phyloP scores from a whole-genome alignment of 2,329 filamentous ascomycete genomes.

The Venturia aucupariae region DNA sequence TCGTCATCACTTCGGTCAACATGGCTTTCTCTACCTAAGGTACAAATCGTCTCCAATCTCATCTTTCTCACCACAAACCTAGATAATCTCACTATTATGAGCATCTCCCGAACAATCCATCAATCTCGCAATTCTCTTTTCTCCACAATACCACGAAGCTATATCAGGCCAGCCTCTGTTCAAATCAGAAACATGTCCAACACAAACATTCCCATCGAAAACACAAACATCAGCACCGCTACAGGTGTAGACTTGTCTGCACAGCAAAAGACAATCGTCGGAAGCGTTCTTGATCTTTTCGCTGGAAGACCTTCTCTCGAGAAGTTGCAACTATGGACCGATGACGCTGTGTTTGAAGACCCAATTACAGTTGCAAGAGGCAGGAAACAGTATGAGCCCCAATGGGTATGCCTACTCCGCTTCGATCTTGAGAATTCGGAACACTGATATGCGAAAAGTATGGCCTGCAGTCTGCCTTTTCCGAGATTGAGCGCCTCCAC shows the following conservation, averaged over 20 bases:
- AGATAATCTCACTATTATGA: neutral
- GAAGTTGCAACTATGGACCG: conserved; percentile 52
- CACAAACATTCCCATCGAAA: conserved; percentile 8
- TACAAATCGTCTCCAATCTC: neutral
- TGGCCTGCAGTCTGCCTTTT: conserved; percentile 49
- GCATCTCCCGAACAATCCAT: neutral
- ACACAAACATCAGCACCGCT: conserved; percentile 40
- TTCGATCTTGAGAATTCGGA: neutral
- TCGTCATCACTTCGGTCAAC: conserved; percentile 4
- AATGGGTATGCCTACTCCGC: conserved; percentile 30
- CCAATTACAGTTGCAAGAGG: conserved; percentile 50
- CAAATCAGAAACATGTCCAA: conserved; percentile 10
- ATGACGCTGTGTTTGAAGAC: conserved; percentile 49
- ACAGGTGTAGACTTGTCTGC: conserved; percentile 42
- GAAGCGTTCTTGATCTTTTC: conserved; percentile 53
- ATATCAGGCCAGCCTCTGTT: neutral
- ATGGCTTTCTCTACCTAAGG: neutral
- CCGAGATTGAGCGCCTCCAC: conserved; percentile 45
- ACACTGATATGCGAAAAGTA: conserved; percentile 31
- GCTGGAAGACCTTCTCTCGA: conserved; percentile 49
- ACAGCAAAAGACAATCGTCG: conserved; percentile 46
- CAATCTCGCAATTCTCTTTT: neutral
- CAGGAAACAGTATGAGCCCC: conserved; percentile 42
- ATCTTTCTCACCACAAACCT: neutral
- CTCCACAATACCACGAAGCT: neutral